phyloP scores from a whole-genome alignment of 225 moss, liverwort and hornwort genomes.

The Marchantia paleacea region DNA sequence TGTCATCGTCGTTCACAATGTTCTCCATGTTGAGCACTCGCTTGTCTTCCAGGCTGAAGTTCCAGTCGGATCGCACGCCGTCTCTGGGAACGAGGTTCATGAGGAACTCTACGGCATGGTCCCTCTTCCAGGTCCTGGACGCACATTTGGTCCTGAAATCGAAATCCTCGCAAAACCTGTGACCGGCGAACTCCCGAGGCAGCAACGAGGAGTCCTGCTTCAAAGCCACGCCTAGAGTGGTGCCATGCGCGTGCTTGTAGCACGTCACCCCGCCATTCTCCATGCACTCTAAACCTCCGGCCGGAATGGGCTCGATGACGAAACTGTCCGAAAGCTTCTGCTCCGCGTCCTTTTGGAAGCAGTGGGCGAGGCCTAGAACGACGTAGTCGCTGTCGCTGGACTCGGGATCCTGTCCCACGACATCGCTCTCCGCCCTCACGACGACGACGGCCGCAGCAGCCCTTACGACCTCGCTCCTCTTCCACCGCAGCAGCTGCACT shows the following conservation, averaged over 20 bases:
- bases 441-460: constrained; percentile 8
- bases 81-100: constrained; percentile 63
- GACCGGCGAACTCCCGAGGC: constrained; percentile 51
- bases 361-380: constrained; percentile 76
- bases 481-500: constrained; percentile 2
- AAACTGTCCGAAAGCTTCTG: constrained; percentile 67
- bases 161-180: constrained; percentile 60
- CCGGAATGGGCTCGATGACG: constrained; percentile 86
- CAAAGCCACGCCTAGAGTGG: constrained; percentile 75
- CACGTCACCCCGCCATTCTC: constrained; percentile 92
- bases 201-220: constrained; percentile 62
- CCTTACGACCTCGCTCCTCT: neutral
- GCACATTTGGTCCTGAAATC: constrained; percentile 78
- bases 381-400: constrained; percentile 73
- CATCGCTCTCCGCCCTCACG: constrained; percentile 32
- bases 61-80: constrained; percentile 84
- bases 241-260: constrained; percentile 70
- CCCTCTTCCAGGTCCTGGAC: constrained; percentile 89
- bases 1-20: constrained; percentile 81
- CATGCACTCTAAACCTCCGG: constrained; percentile 89
- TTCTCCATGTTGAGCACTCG: constrained; percentile 73
- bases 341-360: constrained; percentile 70
- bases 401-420: constrained; percentile 66
- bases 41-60: constrained; percentile 74
- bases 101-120: constrained; percentile 68